Base-by-base conservation (phyloP, 2,329 filamentous ascomycete genomes). In the Berkeleyomyces rouxiae region DNA sequence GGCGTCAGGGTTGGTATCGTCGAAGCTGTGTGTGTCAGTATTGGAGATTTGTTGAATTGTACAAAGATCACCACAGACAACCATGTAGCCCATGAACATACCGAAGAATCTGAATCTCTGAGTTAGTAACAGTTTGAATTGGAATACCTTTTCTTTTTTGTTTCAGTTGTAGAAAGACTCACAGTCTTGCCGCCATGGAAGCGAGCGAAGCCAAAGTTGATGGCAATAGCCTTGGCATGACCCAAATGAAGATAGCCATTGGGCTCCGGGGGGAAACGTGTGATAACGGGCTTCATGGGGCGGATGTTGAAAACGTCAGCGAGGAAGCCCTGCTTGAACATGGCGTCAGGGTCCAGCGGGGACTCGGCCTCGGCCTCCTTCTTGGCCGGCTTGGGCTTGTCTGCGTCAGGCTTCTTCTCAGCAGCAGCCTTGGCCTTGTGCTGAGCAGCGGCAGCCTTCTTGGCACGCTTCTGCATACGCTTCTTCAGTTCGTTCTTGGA, bases 211-310 rank as follows among this genome's bases (percentile, higher is more conserved):
- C 92, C 92, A 74, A 97, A 97, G 75, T 97, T 96, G 73, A 97
- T 84, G 0, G 90, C 87, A 72, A 97, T 96, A 31, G 93, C 92
- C 76, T 97, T 97, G 67, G 87, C 88, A 71, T 97, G 93, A 23
- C 92, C 92, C 68, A 97, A 87, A 71, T 96, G 91, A 7, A 96
- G 81, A 72, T 87, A 96, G 62, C 92, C 93, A 72, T 97, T 97
- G 58, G 93, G 93, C 74, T 92, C 88, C 23, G 88, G 88, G 1
- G 88, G 88, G 70, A 92, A 91, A 67, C 87, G 83, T 3, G 87
- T 90, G 58, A 85, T 73, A 23, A 86, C 83, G 11, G 77, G 74
- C 67, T 80, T 81, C 53, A 78, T 76, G 1, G 84, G 84, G 58
- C 83, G 79, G 72, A 86, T 81, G 65, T 84, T 81, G 74, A 85